Evolutionary conservation across 345 rosid genomes (phyloP), one percentile per base, ranked within the genome.

Genomic region (Sonneratia alba): DNA sequence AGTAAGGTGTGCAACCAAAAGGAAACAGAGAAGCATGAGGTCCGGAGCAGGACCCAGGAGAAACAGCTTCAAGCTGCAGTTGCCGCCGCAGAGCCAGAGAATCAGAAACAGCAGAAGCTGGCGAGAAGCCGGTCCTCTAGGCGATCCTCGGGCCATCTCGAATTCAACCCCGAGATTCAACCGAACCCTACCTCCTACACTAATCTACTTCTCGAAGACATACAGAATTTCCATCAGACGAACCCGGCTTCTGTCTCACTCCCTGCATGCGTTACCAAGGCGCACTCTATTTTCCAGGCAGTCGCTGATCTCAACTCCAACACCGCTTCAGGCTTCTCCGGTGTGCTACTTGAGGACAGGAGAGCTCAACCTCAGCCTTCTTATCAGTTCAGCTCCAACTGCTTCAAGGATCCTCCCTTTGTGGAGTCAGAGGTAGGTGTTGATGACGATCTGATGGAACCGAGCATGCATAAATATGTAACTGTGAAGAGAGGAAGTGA

Each of bases 161-260:
- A 89, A 62, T 67, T 85, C 74, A 85, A 85, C 74, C 93, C 93
- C 0, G 93, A 87, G 77, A 64, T 82, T 57, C 51, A 79, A 59
- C 67, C 83, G 69, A 83, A 82, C 76, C 84, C 86, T 6, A 7
- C 87, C 27, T 88, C 97, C 40, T 95, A 92, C 71, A 85, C 97
- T 0, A 76, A 89, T 5, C 71, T 95, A 73, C 70, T 95, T 70
- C 85, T 95, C 3, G 92, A 95, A 73, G 99, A 95, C 75, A 95
- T 95, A 78, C 97, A 95, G 21, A 95, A 90, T 75, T 95, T 95
- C 67, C 93, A 92, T 71, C 97, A 90, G 75, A 90, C 86, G 80
- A 86, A 74, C 14, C 77, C 82, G 11, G 45, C 68, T 56, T 57
- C 79, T 21, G 70, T 80, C 72, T 63, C 87, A 3, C 82, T 90